Base-by-base conservation (phyloP, 768 basidiomycete species). In the Nidularia sp. region DNA sequence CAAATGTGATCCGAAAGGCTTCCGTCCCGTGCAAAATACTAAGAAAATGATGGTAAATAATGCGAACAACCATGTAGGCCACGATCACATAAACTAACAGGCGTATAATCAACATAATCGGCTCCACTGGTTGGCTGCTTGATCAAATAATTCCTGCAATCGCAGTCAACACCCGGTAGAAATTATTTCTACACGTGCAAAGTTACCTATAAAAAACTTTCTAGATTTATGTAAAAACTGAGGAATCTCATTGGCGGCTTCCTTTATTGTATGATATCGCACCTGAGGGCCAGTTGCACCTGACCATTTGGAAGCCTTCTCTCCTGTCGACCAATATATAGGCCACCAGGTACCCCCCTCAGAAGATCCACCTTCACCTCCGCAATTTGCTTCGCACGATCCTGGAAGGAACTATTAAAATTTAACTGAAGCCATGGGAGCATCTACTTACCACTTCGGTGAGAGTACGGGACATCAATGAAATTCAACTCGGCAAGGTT, bases 251-350 rank as follows among this genome's bases (percentile, higher is more conserved):
- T 41, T 41, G 15, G 39, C 39, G 15, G 39, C 15, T 29, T 29
- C 4, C 25, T 4, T 4, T 29, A 29, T 29, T 29, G 18, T 18
- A 29, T 29, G 25, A 29, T 29, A 29, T 29, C 25, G 25, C 15
- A 41, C 39, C 39, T 56, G 51, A 15, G 39, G 49, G 22, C 53
- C 53, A 4, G 52, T 53, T 8, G 53, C 55, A 36, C 55, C 55
- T 7, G 42, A 46, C 55, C 55, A 56, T 48, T 56, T 56, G 41
- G 48, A 50, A 9, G 55, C 55, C 33, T 56, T 56, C 36, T 47
- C 47, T 4, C 55, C 55, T 10, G 55, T 53, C 1, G 55, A 53
- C 55, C 55, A 56, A 29, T 53, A 56, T 34, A 56, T 53, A 5
- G 55, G 55, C 15, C 34, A 45, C 55, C 55, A 56, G 5, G 52